A percentile compares a stretch with the other conserved stretches of the same genome.
phyloP scores from a whole-genome alignment of 345 rosid genomes.

The Hibiscus syriacus region DNA sequence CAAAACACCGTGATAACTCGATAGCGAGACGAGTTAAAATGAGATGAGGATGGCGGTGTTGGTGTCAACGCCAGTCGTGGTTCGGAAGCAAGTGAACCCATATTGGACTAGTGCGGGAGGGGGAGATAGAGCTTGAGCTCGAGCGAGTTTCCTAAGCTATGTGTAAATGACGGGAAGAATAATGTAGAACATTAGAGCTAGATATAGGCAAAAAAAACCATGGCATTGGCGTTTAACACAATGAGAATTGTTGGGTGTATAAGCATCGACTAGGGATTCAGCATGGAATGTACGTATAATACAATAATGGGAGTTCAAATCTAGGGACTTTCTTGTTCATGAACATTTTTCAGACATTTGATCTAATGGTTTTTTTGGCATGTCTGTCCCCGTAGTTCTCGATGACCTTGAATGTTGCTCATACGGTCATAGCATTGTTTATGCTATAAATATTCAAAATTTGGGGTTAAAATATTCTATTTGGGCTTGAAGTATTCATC shows the following conservation, averaged over 20 bases:
- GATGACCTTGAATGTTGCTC: too few relatives aligned
- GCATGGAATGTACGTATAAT: slow-evolving; percentile 3
- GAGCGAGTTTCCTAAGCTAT: background rate
- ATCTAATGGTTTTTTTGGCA: too few relatives aligned
- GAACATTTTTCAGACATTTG: too few relatives aligned
- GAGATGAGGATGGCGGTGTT: background rate
- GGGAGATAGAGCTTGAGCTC: background rate
- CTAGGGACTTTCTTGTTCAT: background rate
- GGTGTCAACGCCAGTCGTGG: background rate
- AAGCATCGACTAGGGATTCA: slow-evolving; percentile 17
- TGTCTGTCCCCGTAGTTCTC: too few relatives aligned
- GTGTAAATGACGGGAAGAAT: slow-evolving; percentile 8
- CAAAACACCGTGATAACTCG: slow-evolving; percentile 32
- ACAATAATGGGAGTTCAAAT: background rate
- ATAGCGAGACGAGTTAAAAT: background rate
- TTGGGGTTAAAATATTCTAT: too few relatives aligned
- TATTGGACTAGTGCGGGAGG: slow-evolving; percentile 7
- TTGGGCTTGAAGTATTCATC: too few relatives aligned
- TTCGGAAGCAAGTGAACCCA: slow-evolving; percentile 25
- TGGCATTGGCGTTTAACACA: slow-evolving; percentile 14
- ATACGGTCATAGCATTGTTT: too few relatives aligned
- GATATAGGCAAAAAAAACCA: background rate
- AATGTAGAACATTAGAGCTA: background rate
- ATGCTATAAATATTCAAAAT: too few relatives aligned
- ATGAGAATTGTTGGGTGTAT: slow-evolving; percentile 4